These are phyloP conservation scores for Aureobasidium sp. DNA, from an alignment of 2,329 filamentous ascomycete species.

Conservation along the genomic window DNA sequence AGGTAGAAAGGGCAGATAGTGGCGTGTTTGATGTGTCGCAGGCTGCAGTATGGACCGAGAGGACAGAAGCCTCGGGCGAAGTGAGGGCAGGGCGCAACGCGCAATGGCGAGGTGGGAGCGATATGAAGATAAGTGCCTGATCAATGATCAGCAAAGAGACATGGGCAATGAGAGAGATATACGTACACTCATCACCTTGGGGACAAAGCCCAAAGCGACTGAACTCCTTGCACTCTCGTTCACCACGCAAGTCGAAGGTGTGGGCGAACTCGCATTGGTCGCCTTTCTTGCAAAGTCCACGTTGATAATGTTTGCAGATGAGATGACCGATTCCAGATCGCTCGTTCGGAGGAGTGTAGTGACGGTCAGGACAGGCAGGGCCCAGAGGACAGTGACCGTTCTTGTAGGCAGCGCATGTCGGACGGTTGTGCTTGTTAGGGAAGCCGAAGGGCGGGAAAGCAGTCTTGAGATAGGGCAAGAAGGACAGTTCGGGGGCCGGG, in stretches of 20 bases:
- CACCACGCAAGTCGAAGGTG: conserved; percentile 96
- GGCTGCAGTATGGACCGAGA: conserved; percentile 76
- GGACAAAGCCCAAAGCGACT: conserved; percentile 89
- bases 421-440: conserved; percentile 37
- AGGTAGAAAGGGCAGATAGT: conserved; percentile 79
- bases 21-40: conserved; percentile 74
- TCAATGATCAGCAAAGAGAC: conserved; percentile 44
- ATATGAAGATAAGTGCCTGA: conserved; percentile 30
- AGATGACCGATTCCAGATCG: conserved; percentile 42
- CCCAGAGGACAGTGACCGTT: conserved; percentile 83
- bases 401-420: conserved; percentile 78
- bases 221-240: conserved; percentile 98
- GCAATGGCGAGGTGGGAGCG: conserved; percentile 59
- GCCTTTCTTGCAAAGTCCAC: conserved; percentile 95
- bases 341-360: conserved; percentile 49
- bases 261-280: conserved; percentile 95
- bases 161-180: conserved; percentile 62
- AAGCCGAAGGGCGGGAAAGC: conserved; percentile 27
- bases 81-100: conserved; percentile 63
- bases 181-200: conserved; percentile 89
- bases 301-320: conserved; percentile 98
- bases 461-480: conserved; percentile 28
- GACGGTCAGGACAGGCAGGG: conserved; percentile 76
- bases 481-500: conserved; percentile 26
- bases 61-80: conserved; percentile 95